phyloP scores from a whole-genome alignment of 2,329 filamentous ascomycete genomes.

The Curvularia sp. region DNA sequence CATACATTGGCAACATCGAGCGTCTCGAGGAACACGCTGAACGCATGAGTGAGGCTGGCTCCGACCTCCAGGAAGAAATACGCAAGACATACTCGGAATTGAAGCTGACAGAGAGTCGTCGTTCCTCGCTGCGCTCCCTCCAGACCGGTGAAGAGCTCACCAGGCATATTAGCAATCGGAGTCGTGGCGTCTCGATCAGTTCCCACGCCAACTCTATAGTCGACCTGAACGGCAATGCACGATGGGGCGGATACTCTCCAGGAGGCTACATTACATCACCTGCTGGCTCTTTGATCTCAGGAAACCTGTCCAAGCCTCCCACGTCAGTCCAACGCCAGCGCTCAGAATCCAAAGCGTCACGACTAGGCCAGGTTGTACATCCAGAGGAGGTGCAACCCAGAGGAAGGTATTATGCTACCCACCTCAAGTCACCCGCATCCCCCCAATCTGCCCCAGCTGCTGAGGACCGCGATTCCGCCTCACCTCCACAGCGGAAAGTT shows the following conservation, averaged over 20 bases:
- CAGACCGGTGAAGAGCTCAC: conserved; percentile 36
- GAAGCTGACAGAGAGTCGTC: conserved; percentile 72
- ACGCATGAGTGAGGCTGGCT: conserved; percentile 72
- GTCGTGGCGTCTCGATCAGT: conserved; percentile 53
- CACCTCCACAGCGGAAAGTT: conserved; percentile 34
- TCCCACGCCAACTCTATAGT: conserved; percentile 67
- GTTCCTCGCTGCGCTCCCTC: conserved; percentile 67
- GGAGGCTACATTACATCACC: conserved; percentile 73
- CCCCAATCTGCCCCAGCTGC: background rate
- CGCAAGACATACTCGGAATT: conserved; percentile 74
- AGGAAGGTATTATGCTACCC: conserved; percentile 9
- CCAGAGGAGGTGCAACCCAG: conserved; percentile 39
- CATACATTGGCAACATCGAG: conserved; percentile 72
- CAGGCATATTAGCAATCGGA: conserved; percentile 40
- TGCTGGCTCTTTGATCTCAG: conserved; percentile 65
- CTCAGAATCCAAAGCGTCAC: conserved; percentile 52
- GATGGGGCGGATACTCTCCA: conserved; percentile 74
- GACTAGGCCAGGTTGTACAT: conserved; percentile 54
- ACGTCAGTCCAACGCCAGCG: conserved; percentile 47
- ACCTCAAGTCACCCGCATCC: conserved; percentile 27
- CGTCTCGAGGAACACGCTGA: conserved; percentile 79
- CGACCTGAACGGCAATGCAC: conserved; percentile 70
- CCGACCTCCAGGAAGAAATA: conserved; percentile 80
- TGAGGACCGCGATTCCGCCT: conserved; percentile 5
- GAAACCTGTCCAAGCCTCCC: conserved; percentile 51